A percentile compares a stretch with the other conserved stretches of the same genome.
phyloP scores from a whole-genome alignment of 345 rosid species.

The Bruguiera parviflora region DNA sequence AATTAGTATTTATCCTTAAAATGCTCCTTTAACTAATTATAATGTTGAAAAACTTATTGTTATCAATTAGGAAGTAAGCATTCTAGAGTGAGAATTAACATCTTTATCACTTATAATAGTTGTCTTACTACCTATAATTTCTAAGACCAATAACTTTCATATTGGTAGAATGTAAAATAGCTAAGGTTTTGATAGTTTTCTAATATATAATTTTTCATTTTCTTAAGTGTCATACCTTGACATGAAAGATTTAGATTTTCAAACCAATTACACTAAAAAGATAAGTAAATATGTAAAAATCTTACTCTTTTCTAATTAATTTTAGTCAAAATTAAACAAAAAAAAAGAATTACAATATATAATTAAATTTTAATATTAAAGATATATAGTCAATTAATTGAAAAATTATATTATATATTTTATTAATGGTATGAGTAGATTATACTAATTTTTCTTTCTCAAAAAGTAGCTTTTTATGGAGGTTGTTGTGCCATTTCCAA shows the following conservation, averaged over 20 bases:
- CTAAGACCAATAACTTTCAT: constrained; percentile 69
- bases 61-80: not conserved
- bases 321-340: not conserved
- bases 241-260: constrained; percentile 10
- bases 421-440: no score
- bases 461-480: constrained; percentile 66
- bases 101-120: constrained; percentile 83
- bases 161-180: constrained; percentile 68
- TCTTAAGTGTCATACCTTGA: constrained; percentile 58
- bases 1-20: not conserved
- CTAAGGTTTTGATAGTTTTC: constrained; percentile 67
- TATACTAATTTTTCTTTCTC: constrained; percentile 49
- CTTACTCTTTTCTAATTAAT: no score
- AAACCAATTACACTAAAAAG: not conserved
- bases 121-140: constrained; percentile 65
- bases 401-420: constrained; percentile 1
- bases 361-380: no score
- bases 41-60: not conserved
- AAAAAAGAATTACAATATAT: no score
- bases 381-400: not conserved
- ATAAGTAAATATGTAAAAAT: no score
- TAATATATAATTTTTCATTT: constrained; percentile 55
- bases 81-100: not conserved
- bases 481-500: constrained; percentile 49
- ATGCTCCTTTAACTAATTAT: not conserved